Percentiles rank a stretch among this genome's conserved stretches.
Evolutionary conservation across 768 basidiomycete genomes (phyloP).

Genomic region (Suillus ampliporus): DNA sequence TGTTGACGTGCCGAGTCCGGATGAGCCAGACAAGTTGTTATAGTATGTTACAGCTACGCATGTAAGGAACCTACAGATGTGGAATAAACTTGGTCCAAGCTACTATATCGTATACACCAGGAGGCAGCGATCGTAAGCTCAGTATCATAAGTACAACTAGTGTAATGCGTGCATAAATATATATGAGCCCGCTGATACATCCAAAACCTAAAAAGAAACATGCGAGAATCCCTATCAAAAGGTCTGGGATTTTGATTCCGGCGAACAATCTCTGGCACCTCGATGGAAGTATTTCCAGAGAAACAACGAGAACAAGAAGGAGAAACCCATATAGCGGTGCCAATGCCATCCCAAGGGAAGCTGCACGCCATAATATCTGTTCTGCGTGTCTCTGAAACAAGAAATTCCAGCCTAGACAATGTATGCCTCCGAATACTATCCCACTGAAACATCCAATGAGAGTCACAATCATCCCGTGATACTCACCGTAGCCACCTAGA

Average conservation of each 20-base stretch:
- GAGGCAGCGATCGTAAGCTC: slow-evolving; percentile 19
- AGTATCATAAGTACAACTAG: slow-evolving; percentile 17
- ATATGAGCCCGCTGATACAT: slow-evolving; percentile 3
- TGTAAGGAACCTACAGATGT: neutral
- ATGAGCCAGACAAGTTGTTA: no score
- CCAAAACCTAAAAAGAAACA: no score
- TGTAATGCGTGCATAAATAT: slow-evolving; percentile 17
- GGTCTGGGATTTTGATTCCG: no score
- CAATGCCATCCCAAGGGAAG: slow-evolving; percentile 21
- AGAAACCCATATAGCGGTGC: neutral
- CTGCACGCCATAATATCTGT: slow-evolving; percentile 31
- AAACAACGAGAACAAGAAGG: no score
- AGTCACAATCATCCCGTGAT: neutral
- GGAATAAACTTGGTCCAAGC: slow-evolving; percentile 22
- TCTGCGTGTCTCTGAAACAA: slow-evolving; percentile 23
- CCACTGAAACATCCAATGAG: slow-evolving; percentile 11
- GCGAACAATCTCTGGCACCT: no score
- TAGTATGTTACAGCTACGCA: no score
- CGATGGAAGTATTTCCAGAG: no score
- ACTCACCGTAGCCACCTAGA: neutral
- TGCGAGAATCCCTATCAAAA: no score
- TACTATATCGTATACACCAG: slow-evolving; percentile 17
- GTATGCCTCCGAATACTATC: slow-evolving; percentile 32
- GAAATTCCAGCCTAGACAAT: slow-evolving; percentile 30
- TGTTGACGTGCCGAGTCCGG: neutral